Evolutionary conservation across 257 asterid species (phyloP).

Genomic region (Solanum chiquidenum): DNA sequence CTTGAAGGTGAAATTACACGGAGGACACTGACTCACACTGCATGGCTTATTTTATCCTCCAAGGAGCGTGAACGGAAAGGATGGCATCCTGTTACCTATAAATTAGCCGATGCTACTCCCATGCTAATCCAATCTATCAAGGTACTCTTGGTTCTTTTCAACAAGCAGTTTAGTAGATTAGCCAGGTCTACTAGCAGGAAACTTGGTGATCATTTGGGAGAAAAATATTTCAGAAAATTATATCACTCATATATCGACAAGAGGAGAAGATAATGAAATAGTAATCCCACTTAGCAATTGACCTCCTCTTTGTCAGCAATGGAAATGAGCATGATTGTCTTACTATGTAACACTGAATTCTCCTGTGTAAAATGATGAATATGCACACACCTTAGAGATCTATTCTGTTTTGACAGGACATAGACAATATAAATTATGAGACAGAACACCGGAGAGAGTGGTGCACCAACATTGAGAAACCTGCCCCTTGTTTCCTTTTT

Average conservation of each 20-base stretch:
- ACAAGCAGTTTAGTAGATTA: not conserved
- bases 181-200: not conserved
- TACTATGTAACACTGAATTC: not conserved
- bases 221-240: not conserved
- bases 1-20: slow-evolving; percentile 67
- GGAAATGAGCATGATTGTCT: not conserved
- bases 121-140: slow-evolving; percentile 70
- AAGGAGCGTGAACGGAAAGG: slow-evolving; percentile 65
- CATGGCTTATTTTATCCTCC: slow-evolving; percentile 78
- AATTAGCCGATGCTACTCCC: slow-evolving; percentile 76
- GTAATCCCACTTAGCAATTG: not conserved
- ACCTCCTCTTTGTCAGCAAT: not conserved
- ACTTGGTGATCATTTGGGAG: not conserved
- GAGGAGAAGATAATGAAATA: not conserved
- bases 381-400: not conserved
- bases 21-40: slow-evolving; percentile 83
- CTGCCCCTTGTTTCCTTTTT: slow-evolving; percentile 85
- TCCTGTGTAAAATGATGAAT: not conserved
- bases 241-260: not conserved
- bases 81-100: slow-evolving; percentile 98
- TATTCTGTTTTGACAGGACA: slow-evolving; percentile 28
- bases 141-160: slow-evolving; percentile 25
- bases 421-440: slow-evolving; percentile 76
- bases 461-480: slow-evolving; percentile 92
- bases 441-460: slow-evolving; percentile 94